Evolutionary conservation across 2,329 filamentous ascomycete species (phyloP).

Genomic region (Botryosphaeria agaves): DNA sequence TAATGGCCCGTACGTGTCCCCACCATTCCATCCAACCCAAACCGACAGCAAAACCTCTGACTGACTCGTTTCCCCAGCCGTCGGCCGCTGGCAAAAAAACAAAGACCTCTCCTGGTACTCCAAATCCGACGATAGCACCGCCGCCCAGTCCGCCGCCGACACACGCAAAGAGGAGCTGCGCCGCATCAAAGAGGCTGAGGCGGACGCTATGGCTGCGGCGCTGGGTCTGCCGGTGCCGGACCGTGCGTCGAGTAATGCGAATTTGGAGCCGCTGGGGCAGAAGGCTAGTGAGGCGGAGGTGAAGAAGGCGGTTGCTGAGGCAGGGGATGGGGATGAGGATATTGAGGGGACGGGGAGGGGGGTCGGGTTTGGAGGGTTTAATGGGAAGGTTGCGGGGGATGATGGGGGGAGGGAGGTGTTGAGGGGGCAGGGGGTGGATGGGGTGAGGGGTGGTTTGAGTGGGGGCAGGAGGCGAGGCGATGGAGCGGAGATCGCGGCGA

Average conservation of each 20-base stretch:
- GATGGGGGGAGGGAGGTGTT: slow-evolving; percentile 2
- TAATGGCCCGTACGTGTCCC: slow-evolving; percentile 48
- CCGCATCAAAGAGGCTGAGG: slow-evolving; percentile 76
- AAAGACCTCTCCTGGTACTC: slow-evolving; percentile 51
- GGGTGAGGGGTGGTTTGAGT: neutral
- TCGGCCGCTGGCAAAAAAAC: slow-evolving; percentile 80
- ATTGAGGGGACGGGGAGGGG: slow-evolving; percentile 12
- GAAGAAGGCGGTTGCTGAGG: slow-evolving; percentile 34
- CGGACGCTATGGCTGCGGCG: slow-evolving; percentile 73
- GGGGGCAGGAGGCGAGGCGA: neutral
- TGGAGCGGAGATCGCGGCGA: neutral
- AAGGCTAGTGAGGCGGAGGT: slow-evolving; percentile 34
- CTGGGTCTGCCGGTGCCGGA: slow-evolving; percentile 61
- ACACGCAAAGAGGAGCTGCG: slow-evolving; percentile 57
- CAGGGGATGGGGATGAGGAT: slow-evolving; percentile 21
- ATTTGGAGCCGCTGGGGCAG: slow-evolving; percentile 41
- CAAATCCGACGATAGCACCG: slow-evolving; percentile 34
- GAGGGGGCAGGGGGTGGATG: slow-evolving; percentile 1
- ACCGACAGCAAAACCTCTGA: too few relatives aligned
- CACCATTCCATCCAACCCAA: neutral
- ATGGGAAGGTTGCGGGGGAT: neutral
- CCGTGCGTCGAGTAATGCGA: slow-evolving; percentile 46
- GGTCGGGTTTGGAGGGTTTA: slow-evolving; percentile 10
- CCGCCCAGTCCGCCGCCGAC: slow-evolving; percentile 32
- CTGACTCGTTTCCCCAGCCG: slow-evolving; percentile 24